These are phyloP conservation scores for Drechslerella stenobrocha DNA, from an alignment of 2,329 filamentous ascomycete species.

Conservation along the genomic window DNA sequence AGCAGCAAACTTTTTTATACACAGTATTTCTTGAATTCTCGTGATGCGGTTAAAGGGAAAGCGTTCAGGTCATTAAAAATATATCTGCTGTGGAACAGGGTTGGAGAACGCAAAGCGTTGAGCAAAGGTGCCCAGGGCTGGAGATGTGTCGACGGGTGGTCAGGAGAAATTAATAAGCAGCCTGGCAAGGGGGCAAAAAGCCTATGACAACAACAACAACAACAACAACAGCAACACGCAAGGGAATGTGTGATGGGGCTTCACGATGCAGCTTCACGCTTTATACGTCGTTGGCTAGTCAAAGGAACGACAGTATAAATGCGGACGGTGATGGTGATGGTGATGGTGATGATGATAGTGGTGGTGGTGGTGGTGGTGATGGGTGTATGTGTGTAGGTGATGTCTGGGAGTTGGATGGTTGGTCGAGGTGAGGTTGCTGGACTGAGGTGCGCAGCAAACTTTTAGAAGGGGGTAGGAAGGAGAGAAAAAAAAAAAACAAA, in stretches of 20 bases:
- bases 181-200: slow-evolving; percentile 19
- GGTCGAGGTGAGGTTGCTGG: slow-evolving; percentile 4
- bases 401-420: not conserved
- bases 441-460: not conserved
- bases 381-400: not conserved
- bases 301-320: slow-evolving; percentile 42
- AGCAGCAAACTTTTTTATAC: slow-evolving; percentile 33
- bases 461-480: slow-evolving; percentile 3
- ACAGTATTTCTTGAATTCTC: slow-evolving; percentile 12
- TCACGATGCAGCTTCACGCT: slow-evolving; percentile 27
- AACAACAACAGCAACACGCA: not conserved
- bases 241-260: no score
- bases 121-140: slow-evolving; percentile 10
- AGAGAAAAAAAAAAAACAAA: slow-evolving; percentile 18
- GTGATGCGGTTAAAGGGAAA: slow-evolving; percentile 19
- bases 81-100: slow-evolving; percentile 15
- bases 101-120: slow-evolving; percentile 18
- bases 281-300: slow-evolving; percentile 46
- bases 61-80: slow-evolving; percentile 46
- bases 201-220: slow-evolving; percentile 6
- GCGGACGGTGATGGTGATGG: slow-evolving; percentile 1
- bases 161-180: slow-evolving; percentile 45
- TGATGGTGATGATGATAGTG: not conserved
- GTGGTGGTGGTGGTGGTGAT: not conserved
- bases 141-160: slow-evolving; percentile 43